Conservation (phyloP, 805 yeast genomes). For the Wickerhamiella sergipiensis region DNA sequence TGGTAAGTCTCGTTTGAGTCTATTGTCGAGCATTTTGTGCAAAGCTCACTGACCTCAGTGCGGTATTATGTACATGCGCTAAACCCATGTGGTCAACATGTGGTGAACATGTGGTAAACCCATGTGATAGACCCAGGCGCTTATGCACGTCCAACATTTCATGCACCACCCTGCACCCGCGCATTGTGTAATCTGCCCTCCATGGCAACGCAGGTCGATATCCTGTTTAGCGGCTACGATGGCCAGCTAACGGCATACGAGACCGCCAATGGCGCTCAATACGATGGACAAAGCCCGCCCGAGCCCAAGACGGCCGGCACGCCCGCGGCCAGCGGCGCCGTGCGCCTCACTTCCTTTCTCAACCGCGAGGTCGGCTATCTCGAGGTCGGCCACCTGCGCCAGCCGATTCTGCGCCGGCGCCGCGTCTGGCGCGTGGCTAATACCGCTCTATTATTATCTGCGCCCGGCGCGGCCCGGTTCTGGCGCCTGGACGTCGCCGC, state of each 20-base stretch:
- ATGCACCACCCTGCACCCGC: background rate
- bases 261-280: background rate
- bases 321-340: conserved; percentile 15
- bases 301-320: background rate
- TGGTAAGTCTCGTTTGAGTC: too few relatives aligned
- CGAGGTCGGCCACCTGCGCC: conserved; percentile 15
- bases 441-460: conserved; percentile 12
- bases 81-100: too few relatives aligned
- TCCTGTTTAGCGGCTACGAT: background rate
- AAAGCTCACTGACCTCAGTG: too few relatives aligned
- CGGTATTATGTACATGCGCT: background rate
- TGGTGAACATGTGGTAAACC: too few relatives aligned
- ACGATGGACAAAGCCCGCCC: background rate
- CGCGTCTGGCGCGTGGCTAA: conserved; percentile 15
- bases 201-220: background rate
- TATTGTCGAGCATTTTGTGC: too few relatives aligned
- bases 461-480: conserved; percentile 14
- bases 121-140: too few relatives aligned
- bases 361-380: conserved; percentile 18
- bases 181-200: background rate
- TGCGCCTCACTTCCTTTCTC: conserved; percentile 13
- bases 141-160: background rate
- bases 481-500: conserved; percentile 16
- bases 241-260: background rate
- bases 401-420: conserved; percentile 18